phyloP scores from a whole-genome alignment of 768 basidiomycete genomes.

The Leccinum fibrillosum region DNA sequence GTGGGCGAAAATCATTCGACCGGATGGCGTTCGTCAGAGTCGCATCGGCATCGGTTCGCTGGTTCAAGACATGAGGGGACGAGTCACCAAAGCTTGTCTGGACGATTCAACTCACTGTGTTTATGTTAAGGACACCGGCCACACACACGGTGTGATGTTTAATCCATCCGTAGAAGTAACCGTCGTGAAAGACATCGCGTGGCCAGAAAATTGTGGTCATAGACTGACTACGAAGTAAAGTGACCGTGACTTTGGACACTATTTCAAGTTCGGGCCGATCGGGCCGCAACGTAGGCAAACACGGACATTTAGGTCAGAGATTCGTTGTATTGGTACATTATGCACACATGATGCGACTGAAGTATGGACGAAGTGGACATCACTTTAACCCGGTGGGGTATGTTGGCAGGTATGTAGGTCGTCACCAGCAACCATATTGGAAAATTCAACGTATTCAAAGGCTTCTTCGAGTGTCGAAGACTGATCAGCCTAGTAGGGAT shows the following conservation, averaged over 20 bases:
- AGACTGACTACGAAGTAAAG: not conserved
- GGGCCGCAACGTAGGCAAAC: constrained; percentile 2
- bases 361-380: not conserved
- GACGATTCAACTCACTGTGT: constrained; percentile 27
- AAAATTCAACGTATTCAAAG: not conserved
- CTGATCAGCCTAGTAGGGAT: not conserved
- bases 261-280: constrained; percentile 5
- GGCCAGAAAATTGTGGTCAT: constrained; percentile 58
- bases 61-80: constrained; percentile 1
- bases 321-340: not conserved
- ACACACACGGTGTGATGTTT: constrained; percentile 44
- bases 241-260: not conserved
- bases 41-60: constrained; percentile 17
- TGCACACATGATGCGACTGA: not conserved
- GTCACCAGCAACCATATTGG: not conserved
- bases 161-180: constrained; percentile 61
- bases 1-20: constrained; percentile 16
- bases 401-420: not conserved
- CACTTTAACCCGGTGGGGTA: not conserved
- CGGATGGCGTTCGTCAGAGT: constrained; percentile 11
- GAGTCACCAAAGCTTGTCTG: not conserved
- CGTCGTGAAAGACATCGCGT: constrained; percentile 40
- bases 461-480: not conserved
- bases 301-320: not conserved
- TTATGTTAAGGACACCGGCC: constrained; percentile 44